A percentile compares a stretch with the other conserved stretches of the same genome.
These are phyloP conservation scores for Cyberlindnera subsufficiens DNA, from an alignment of 805 yeast genomes.

Conservation along the genomic window DNA sequence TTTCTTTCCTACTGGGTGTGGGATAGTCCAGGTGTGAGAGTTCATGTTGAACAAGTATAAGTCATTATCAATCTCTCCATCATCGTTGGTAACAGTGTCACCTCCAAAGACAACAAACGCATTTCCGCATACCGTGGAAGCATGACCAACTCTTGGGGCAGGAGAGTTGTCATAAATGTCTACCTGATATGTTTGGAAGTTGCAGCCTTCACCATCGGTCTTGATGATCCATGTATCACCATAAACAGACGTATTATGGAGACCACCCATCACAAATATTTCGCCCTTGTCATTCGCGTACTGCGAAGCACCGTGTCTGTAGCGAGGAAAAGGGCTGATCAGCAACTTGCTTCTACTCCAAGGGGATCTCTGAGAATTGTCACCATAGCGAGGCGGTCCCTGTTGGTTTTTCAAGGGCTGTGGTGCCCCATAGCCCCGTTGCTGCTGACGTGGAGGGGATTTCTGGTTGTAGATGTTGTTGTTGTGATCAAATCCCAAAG, in stretches of 20 bases:
- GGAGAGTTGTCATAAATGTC: conserved; percentile 78
- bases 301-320: conserved; percentile 83
- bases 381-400: conserved; percentile 6
- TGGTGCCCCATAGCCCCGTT: conserved; percentile 6
- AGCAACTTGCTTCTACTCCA: conserved; percentile 62
- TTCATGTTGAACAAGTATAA: conserved; percentile 80
- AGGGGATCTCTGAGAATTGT: conserved; percentile 34
- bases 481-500: conserved; percentile 18
- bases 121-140: conserved; percentile 85
- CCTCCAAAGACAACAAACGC: conserved; percentile 96
- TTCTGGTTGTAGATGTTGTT: conserved; percentile 18
- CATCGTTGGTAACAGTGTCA: conserved; percentile 78
- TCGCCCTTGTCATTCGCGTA: conserved; percentile 75
- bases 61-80: conserved; percentile 81
- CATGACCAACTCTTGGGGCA: conserved; percentile 96
- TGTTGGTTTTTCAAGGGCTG: conserved; percentile 21
- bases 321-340: conserved; percentile 89
- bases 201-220: conserved; percentile 30
- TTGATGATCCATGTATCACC: conserved; percentile 93
- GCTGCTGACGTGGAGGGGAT: conserved; percentile 18
- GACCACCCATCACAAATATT: conserved; percentile 88
- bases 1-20: conserved; percentile 65
- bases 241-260: conserved; percentile 85
- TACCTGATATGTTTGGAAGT: conserved; percentile 42
- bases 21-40: conserved; percentile 72